Evolutionary conservation across 345 rosid species (phyloP), one percentile per base, ranked within the genome.

Genomic region (Lenwebbia sp.): DNA sequence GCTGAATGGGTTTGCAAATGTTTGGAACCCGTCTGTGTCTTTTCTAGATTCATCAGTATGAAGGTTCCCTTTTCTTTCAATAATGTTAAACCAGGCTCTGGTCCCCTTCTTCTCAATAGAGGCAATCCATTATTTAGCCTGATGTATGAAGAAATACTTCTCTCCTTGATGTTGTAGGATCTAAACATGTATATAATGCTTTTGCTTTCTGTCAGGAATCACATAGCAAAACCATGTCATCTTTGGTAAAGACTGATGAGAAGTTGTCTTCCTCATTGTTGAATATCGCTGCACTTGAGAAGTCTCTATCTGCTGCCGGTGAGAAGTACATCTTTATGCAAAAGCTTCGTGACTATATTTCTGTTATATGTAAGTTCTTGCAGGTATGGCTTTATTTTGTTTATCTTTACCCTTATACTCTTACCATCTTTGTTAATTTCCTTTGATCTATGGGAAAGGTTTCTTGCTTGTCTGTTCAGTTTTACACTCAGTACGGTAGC

Each of bases 261-360:
- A 94, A 96, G 90, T 92, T 96, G 91, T 94, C 98, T 85, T 89
- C 94, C 86, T 96, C 99, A 5, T 93, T 96, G 85, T 86, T 94
- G 91, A 94, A 92, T 89, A 93, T 96, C 86, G 90, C 94, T 88
- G 90, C 91, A 82, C 95, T 96, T 86, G 99, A 97, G 84, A 93
- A 90, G 84, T 91, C 98, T 88, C 89, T 94, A 70, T 86, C 95
- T 88, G 97, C 95, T 75, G 98, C 98, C 83, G 96, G 96, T 91
- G 99, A 97, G 94, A 96, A 94, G 98, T 97, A 92, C 96, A 92
- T 97, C 91, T 97, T 95, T 94, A 94, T 95, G 99, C 99, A 97
- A 93, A 95, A 95, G 93, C 95, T 97, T 89, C 98, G 98, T 91
- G 92, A 94, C 94, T 97, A 92, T 91, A 90, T 97, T 91, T 94